Conservation (phyloP, 495 filamentous ascomycete genomes). For the Neurospora sp. region DNA sequence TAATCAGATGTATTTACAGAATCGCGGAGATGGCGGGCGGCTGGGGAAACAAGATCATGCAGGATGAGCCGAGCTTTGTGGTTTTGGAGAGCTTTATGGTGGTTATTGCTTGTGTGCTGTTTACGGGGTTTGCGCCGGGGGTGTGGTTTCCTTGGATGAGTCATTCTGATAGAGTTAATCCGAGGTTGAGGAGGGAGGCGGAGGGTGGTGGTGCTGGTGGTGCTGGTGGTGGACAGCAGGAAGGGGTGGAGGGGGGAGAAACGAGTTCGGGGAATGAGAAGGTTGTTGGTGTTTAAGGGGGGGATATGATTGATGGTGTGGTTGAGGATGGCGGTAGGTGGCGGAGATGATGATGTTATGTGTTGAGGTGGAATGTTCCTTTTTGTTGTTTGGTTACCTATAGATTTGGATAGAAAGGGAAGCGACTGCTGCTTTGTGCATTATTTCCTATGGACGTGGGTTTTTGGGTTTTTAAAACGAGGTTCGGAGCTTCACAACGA, state of each 20-base stretch:
- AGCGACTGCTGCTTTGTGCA: no score
- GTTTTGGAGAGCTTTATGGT: constrained; percentile 45
- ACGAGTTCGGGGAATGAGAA: background rate
- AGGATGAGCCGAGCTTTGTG: constrained; percentile 52
- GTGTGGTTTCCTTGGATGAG: constrained; percentile 33
- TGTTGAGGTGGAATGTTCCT: no score
- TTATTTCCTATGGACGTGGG: no score
- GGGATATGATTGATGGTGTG: no score
- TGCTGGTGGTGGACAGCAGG: no score
- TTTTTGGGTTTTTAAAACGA: no score
- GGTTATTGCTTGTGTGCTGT: constrained; percentile 24
- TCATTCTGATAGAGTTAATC: constrained; percentile 1
- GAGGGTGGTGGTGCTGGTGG: background rate
- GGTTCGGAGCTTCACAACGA: no score
- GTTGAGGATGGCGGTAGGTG: no score
- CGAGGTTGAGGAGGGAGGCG: background rate
- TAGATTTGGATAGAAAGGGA: no score
- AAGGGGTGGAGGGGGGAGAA: no score
- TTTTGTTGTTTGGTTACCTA: no score
- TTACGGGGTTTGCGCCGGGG: constrained; percentile 28
- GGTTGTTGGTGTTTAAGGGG: background rate
- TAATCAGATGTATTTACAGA: constrained; percentile 59
- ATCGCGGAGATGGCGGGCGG: constrained; percentile 59
- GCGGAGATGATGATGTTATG: no score
- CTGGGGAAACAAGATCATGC: constrained; percentile 58